These are phyloP conservation scores for Telfairia occidentalis DNA, from an alignment of 331 rosid species.

Conservation along the genomic window DNA sequence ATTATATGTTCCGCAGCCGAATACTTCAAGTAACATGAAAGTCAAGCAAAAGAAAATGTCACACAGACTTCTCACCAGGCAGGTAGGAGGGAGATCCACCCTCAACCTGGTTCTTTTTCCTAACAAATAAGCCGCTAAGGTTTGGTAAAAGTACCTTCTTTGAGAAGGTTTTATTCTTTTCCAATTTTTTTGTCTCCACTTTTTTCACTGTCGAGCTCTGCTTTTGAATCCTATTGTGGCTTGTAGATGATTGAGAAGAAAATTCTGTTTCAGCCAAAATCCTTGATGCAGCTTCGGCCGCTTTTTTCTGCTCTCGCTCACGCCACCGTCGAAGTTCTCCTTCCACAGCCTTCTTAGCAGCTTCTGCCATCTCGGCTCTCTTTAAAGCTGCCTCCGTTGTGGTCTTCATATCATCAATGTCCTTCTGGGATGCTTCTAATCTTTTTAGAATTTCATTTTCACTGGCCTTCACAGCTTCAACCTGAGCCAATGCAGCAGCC, in stretches of 20 bases:
- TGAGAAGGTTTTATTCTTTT: slow-evolving; percentile 49
- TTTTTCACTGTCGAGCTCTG: slow-evolving; percentile 37
- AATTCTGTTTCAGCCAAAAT: slow-evolving; percentile 60
- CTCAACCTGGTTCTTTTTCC: slow-evolving; percentile 72
- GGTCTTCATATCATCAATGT: slow-evolving; percentile 63
- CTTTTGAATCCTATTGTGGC: slow-evolving; percentile 46
- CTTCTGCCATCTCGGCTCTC: slow-evolving; percentile 90
- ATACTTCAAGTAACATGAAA: slow-evolving; percentile 29
- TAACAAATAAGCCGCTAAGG: slow-evolving; percentile 56
- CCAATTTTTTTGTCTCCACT: slow-evolving; percentile 38
- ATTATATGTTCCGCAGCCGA: slow-evolving; percentile 20
- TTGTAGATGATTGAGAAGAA: slow-evolving; percentile 55
- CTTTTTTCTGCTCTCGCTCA: slow-evolving; percentile 85
- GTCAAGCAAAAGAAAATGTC: slow-evolving; percentile 39
- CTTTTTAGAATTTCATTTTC: slow-evolving; percentile 66
- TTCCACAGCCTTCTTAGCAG: slow-evolving; percentile 90
- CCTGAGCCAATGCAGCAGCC: slow-evolving; percentile 95
- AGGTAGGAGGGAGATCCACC: slow-evolving; percentile 74
- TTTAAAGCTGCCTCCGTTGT: slow-evolving; percentile 61
- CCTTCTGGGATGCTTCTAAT: slow-evolving; percentile 64
- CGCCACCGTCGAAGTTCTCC: slow-evolving; percentile 84
- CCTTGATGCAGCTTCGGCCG: slow-evolving; percentile 76
- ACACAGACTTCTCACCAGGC: slow-evolving; percentile 66
- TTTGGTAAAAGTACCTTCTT: slow-evolving; percentile 67
- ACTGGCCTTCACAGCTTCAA: slow-evolving; percentile 92